Evolutionary conservation across 768 basidiomycete genomes (phyloP).

Genomic region (Psilocybe sp.): DNA sequence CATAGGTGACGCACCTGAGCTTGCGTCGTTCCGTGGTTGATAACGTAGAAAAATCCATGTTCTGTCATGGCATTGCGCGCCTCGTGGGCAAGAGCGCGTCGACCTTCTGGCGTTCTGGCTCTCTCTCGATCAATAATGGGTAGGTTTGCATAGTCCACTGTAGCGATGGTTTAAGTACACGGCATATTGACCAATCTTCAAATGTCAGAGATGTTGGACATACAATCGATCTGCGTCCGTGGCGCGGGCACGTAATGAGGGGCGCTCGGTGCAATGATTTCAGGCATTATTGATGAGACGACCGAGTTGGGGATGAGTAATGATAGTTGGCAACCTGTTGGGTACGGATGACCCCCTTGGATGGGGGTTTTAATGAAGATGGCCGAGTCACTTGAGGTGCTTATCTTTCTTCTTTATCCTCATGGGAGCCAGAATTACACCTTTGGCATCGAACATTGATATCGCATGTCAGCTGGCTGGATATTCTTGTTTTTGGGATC

Average conservation of each 20-base stretch:
- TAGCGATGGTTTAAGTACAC: neutral
- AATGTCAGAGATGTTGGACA: neutral
- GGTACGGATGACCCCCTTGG: no score
- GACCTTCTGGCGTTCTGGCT: constrained; percentile 33
- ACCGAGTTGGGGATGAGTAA: no score
- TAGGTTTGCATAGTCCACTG: constrained; percentile 44
- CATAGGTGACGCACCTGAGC: constrained; percentile 27
- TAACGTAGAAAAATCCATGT: constrained; percentile 48
- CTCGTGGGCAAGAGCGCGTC: constrained; percentile 33
- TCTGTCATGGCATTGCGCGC: constrained; percentile 42
- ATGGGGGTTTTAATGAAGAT: no score
- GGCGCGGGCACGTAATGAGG: constrained; percentile 19
- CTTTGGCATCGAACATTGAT: no score
- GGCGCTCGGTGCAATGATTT: constrained; percentile 10
- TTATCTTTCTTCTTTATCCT: no score
- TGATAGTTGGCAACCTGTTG: no score
- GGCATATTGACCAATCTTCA: no score
- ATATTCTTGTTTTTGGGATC: no score
- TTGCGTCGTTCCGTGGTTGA: constrained; percentile 42
- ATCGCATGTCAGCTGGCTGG: no score
- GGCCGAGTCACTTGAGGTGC: no score
- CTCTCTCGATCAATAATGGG: constrained; percentile 49
- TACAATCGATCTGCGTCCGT: constrained; percentile 16
- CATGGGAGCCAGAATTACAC: no score
- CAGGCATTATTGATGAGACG: constrained; percentile 7